Evolutionary conservation across 140 eudicot species (phyloP).

Genomic region (Bidens hawaiensis): DNA sequence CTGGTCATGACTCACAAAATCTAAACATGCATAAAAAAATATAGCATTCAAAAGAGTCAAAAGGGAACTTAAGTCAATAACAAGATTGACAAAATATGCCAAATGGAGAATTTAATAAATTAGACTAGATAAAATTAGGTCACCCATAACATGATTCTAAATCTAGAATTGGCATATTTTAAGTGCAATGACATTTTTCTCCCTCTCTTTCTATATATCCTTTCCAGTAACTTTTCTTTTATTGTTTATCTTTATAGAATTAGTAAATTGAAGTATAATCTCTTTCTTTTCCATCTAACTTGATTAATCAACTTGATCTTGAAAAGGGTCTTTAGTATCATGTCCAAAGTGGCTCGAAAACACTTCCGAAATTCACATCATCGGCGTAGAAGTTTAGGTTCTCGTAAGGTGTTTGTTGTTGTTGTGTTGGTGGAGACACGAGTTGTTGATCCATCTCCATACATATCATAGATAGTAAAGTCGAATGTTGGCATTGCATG

Average conservation of each 20-base stretch:
- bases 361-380: slow-evolving; percentile 30
- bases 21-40: not conserved
- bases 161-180: slow-evolving; percentile 27
- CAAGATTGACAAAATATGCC: slow-evolving; percentile 40
- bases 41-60: slow-evolving; percentile 25
- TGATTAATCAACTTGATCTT: slow-evolving; percentile 1
- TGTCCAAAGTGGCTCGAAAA: slow-evolving; percentile 57
- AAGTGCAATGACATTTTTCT: slow-evolving; percentile 26
- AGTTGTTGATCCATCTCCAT: slow-evolving; percentile 39
- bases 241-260: slow-evolving; percentile 15
- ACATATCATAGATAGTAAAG: slow-evolving; percentile 35
- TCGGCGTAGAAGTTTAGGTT: slow-evolving; percentile 37
- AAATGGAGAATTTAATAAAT: slow-evolving; percentile 28
- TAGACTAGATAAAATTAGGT: slow-evolving; percentile 36
- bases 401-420: slow-evolving; percentile 28
- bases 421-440: slow-evolving; percentile 11
- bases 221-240: not conserved
- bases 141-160: slow-evolving; percentile 39
- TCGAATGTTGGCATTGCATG: slow-evolving; percentile 59
- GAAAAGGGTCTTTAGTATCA: slow-evolving; percentile 17
- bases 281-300: slow-evolving; percentile 1
- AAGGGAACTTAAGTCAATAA: slow-evolving; percentile 31
- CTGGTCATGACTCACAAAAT: slow-evolving; percentile 10
- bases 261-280: slow-evolving; percentile 29
- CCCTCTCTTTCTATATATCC: not conserved